Evolutionary conservation across 257 asterid genomes (phyloP), one percentile per base, ranked within the genome.

Genomic region (Capsicum baccatum): DNA sequence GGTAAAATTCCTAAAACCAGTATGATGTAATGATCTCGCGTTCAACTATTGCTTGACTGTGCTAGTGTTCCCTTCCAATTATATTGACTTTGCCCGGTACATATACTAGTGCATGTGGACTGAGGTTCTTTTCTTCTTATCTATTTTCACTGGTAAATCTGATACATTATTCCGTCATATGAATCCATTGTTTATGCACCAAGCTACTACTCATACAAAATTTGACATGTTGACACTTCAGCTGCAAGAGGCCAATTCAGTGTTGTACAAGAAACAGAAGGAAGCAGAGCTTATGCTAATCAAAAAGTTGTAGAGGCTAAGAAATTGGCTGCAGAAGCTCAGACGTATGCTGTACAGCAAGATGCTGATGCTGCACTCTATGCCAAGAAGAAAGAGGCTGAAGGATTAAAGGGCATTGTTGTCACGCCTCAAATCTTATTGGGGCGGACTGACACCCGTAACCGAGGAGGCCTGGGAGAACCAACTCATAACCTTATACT

Each of bases 221-320:
- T 73, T 48, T 48, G n/a, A 26, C 58, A 73, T 73, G 63, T 9
- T 26, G 33, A 52, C 52, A 67, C 10, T 83, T 33, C 21, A 90
- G 94, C 91, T 92, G 19, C 92, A 93, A 87, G 92, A 91, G 60
- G 95, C 95, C 6, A 92, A 93, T n/a, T 91, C 92, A 90, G 97
- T 89, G 71, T 85, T 93, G 7, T 93, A 93, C 89, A 87, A 89
- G 90, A 89, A 88, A 59, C 94, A 92, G 68, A 91, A 89, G 14
- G 97, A 92, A 63, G 94, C 93, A 2, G 86, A 74, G 35, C 88
- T 92, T 93, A 91, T 81, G 86, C 92, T 52, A 90, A 86, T 67
- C 89, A 87, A 83, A 92, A 90, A 35, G 87, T 88, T 84, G 94
- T 93, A 1, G 89, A 89, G 73, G 94, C 92, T 0, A 83, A 87